These are phyloP conservation scores for Herpetomonas tarakana DNA, from an alignment of 208 protist genomes.

Conservation along the genomic window DNA sequence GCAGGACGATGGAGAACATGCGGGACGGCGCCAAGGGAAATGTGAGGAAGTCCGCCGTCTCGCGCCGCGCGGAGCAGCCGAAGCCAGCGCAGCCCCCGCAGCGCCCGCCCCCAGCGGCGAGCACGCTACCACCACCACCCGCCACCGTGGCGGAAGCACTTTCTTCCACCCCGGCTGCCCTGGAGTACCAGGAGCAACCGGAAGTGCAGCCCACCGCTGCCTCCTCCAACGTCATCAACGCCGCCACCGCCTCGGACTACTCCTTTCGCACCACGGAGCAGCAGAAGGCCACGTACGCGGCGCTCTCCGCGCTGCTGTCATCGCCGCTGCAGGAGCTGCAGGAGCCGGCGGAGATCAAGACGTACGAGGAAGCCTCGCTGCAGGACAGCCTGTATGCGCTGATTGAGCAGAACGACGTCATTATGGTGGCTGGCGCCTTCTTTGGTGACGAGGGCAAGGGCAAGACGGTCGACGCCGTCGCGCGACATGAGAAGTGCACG, in stretches of 20 bases:
- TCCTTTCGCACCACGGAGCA: conserved; percentile 43
- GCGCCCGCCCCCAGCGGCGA: not conserved
- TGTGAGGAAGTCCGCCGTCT: not conserved
- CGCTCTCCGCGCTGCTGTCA: conserved; percentile 23
- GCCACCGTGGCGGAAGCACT: not conserved
- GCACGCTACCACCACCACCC: not conserved
- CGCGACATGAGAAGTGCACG: conserved; percentile 71
- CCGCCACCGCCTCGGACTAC: conserved; percentile 14
- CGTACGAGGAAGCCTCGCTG: conserved; percentile 66
- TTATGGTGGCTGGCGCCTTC: conserved; percentile 90
- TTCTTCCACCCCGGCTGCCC: no score
- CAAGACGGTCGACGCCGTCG: conserved; percentile 90
- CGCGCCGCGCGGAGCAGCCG: not conserved
- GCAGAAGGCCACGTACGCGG: conserved; percentile 58
- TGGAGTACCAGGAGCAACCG: no score
- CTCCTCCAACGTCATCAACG: conserved; percentile 7
- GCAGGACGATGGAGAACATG: not conserved
- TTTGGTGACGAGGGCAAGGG: conserved; percentile 93
- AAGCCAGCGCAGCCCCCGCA: no score
- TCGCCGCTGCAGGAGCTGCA: conserved; percentile 69
- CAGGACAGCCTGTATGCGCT: conserved; percentile 75
- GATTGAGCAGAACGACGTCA: conserved; percentile 74
- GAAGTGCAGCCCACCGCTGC: no score
- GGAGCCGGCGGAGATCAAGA: conserved; percentile 44
- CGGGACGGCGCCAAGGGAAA: not conserved